Base-by-base conservation (phyloP, 75 land plant genomes). In the Pinus albicaulis region DNA sequence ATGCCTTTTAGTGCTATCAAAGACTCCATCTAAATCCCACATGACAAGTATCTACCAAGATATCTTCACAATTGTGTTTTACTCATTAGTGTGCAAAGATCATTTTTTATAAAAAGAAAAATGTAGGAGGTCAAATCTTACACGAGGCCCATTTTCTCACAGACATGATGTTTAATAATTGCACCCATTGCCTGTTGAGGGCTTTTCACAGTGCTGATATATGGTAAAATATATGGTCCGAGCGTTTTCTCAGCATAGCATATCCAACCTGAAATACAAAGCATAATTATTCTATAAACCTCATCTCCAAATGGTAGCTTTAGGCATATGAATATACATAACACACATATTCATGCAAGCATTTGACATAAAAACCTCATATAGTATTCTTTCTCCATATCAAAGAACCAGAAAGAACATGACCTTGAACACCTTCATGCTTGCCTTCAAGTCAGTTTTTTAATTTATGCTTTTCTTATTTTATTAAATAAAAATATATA, bases 201-300 rank as follows among this genome's bases (percentile, higher is more conserved):
- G 58, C 98, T 95, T 77, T 98, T 98, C 55, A 95, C 96, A 61
- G 90, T 86, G 28, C 98, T 95, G 38, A 98, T 90, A 81, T 91
- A 86, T 26, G 98, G 98, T 52, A 98, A 82, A 57, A 98, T 91
- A 72, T 86, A 92, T 36, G 98, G 85, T 52, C 95, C 99, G 81
- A 92, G 92, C 22, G 95, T 95, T 79, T 98, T 98, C 76, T 98
- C 99, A 64, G 99, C 98, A 89, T 98, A 98, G 82, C 98, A 95
- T 71, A 98, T 89, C 99, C 99, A 98, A 76, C 99, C 99, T 96
- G 78, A n/a, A 74, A 57, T 20, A 22, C 52, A 70, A 17, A 78
- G 68, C 58, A 53, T 68, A 48, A 38, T 24, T 65, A 44, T 55
- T 44, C 41, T n/a, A 74, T 4, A 74, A 55, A 61, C 17, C 24